phyloP scores from a whole-genome alignment of 202 grass and related monocot species.

The Dendrocalamus latiflorus region DNA sequence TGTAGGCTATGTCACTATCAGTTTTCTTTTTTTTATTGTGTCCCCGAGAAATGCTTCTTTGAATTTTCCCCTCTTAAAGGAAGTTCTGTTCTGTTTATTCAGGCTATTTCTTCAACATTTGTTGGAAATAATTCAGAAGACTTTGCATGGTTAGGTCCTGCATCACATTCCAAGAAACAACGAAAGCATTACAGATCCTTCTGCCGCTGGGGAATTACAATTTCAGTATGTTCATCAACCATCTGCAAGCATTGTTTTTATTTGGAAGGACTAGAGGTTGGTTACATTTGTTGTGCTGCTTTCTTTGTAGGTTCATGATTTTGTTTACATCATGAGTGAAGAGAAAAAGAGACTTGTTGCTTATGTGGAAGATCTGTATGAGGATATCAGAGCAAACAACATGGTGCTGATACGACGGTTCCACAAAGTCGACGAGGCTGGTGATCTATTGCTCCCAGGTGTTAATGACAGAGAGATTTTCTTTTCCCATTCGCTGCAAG shows the following conservation, averaged over 20 bases:
- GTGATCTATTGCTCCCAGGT: constrained; percentile 27
- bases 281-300: background rate
- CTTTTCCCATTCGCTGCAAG: constrained; percentile 46
- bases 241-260: background rate
- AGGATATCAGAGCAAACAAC: constrained; percentile 37
- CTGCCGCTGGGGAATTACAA: constrained; percentile 37
- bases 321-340: constrained; percentile 52
- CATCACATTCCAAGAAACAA: constrained; percentile 38
- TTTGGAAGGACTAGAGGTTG: background rate
- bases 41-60: background rate
- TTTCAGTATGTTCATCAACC: constrained; percentile 35
- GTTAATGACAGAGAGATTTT: constrained; percentile 49
- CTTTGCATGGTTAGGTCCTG: constrained; percentile 50
- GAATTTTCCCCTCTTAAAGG: no score
- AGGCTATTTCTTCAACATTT: constrained; percentile 32
- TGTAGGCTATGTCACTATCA: background rate
- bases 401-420: constrained; percentile 59
- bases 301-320: constrained; percentile 54
- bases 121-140: constrained; percentile 18
- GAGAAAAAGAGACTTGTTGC: constrained; percentile 38
- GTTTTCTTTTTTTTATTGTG: background rate
- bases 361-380: constrained; percentile 64
- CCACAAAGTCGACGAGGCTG: constrained; percentile 41
- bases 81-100: background rate
- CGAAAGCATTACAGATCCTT: constrained; percentile 62